Evolutionary conservation across 768 basidiomycete genomes (phyloP), one percentile per base, ranked within the genome.

Genomic region (Hypholoma sublateritium): DNA sequence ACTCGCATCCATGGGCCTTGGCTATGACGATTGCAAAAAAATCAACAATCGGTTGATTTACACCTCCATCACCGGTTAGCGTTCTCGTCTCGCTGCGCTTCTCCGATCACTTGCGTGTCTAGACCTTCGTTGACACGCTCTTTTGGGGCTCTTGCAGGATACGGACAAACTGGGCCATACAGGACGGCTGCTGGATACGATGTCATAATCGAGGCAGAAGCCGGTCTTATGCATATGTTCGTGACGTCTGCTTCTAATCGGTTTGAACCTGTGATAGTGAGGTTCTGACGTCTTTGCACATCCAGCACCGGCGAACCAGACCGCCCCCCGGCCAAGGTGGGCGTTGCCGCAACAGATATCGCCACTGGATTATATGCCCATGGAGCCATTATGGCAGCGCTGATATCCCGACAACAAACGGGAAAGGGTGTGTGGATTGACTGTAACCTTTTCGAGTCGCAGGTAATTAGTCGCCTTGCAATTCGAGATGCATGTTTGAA

Each of bases 221-320:
- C 95, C 34, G 96, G 95, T 9, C 74, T 96, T 50, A 95, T 95
- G 93, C 92, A 95, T 70, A 95, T 95, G 89, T 92, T 42, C 59
- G 86, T 76, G 45, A 24, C 43, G 41, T 50, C 16, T 24, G 55
- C 37, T 41, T 54, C 47, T 60, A 21, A 55, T 17, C 22, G 24
- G 46, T 44, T 28, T 24, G 43, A 17, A 56, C 24, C 19, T 25
- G 50, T 6, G 49, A 16, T 34, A 35, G 43, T 25, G 22, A 35
- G 45, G 24, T 8, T 50, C 44, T 56, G 28, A 59, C 28, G 25
- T 34, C 28, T 35, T 67, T 43, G 36, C 51, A 37, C 51, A 41
- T 53, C 25, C 61, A 93, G 91, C 62, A 98, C 95, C 14, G 95
- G 95, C 49, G 95, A 96, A 72, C 80, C 87, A 8, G 87, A 89